phyloP scores from a whole-genome alignment of 2,329 filamentous ascomycete genomes.

The Fusarium anguioides region DNA sequence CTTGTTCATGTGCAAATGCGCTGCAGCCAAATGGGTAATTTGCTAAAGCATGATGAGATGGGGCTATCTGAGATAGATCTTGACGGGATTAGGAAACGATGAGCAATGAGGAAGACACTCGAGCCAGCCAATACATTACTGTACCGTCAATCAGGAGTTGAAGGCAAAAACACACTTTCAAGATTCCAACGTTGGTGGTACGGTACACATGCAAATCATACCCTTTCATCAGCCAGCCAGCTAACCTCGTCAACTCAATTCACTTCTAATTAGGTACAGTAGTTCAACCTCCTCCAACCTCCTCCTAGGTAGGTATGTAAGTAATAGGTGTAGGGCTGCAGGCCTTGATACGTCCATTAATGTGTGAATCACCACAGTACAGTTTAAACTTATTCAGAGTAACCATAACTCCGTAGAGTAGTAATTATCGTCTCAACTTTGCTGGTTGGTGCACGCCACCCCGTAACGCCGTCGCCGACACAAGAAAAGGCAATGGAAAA shows the following conservation, averaged over 20 bases:
- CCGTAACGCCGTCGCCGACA: constrained; percentile 13
- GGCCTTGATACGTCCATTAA: constrained; percentile 7
- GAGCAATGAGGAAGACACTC: constrained; percentile 5
- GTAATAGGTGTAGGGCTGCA: constrained; percentile 22
- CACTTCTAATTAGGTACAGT: too few species aligned
- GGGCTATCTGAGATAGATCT: constrained; percentile 38
- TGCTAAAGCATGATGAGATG: constrained; percentile 17
- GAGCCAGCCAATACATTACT: background rate
- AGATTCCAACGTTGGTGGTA: constrained; percentile 22
- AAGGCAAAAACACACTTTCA: constrained; percentile 16
- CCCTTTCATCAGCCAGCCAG: background rate
- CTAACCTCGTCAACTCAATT: constrained; percentile 2
- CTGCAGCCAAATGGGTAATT: constrained; percentile 19
- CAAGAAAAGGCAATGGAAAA: constrained; percentile 5
- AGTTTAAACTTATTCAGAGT: background rate
- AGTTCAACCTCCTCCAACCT: constrained; percentile 10
- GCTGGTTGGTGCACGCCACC: constrained; percentile 16
- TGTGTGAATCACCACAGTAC: background rate
- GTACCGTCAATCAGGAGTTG: constrained; percentile 9
- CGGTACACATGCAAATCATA: constrained; percentile 9
- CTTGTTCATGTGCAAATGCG: constrained; percentile 10
- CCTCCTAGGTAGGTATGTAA: too few species aligned
- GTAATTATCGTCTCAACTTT: constrained; percentile 17
- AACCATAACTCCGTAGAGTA: constrained; percentile 2
- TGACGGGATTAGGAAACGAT: constrained; percentile 31